A percentile compares a stretch with the other conserved stretches of the same genome.
Evolutionary conservation across 345 rosid species (phyloP).

Genomic region (Acer campestre): DNA sequence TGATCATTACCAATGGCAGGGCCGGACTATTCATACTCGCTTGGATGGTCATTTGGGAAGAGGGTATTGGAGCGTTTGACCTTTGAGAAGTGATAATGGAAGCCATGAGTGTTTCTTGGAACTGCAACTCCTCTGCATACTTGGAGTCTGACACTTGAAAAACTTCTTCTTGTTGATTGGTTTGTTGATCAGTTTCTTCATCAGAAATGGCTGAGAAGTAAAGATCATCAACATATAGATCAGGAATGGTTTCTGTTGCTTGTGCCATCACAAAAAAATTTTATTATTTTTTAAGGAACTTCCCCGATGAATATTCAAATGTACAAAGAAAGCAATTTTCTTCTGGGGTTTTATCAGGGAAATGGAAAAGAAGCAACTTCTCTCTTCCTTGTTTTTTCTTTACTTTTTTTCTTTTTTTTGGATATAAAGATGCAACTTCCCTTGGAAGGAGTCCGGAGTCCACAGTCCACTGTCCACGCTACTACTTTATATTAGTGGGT

Average conservation of each 20-base stretch:
- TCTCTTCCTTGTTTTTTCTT: no score
- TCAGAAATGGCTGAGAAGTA: constrained; percentile 26
- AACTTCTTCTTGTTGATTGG: background rate
- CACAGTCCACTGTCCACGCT: no score
- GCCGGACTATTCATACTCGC: background rate
- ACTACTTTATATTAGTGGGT: no score
- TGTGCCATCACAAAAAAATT: background rate
- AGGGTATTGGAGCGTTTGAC: background rate
- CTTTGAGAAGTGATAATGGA: constrained; percentile 5
- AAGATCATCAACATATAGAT: constrained; percentile 26
- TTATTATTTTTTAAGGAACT: no score
- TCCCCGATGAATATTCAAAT: no score
- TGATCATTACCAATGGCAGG: background rate
- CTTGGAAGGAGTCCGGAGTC: no score
- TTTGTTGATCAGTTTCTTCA: background rate
- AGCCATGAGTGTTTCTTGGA: constrained; percentile 36
- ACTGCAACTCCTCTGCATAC: constrained; percentile 33
- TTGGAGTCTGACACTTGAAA: constrained; percentile 30
- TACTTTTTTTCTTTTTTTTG: no score
- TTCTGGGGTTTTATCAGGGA: no score
- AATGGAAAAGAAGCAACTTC: no score
- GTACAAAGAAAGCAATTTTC: no score
- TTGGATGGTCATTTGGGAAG: background rate
- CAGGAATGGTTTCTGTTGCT: background rate
- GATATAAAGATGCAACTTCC: no score